A percentile compares a stretch with the other conserved stretches of the same genome.
Conservation (phyloP, 108 stramenopile genomes). For the Fragilaria crotonensis region DNA sequence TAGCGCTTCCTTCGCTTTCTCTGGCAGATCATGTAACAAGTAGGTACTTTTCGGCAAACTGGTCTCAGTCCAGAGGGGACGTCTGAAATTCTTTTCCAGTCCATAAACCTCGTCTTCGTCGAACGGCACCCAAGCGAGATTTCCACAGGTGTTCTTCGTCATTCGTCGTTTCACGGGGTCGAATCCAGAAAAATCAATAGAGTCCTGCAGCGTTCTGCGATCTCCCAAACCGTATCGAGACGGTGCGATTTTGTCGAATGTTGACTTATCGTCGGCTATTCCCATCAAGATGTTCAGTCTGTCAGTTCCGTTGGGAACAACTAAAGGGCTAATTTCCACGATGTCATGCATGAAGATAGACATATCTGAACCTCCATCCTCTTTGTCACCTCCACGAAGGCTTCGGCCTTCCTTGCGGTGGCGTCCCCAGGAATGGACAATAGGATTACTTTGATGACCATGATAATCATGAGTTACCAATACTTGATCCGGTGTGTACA, state of each 20-base stretch:
- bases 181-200: constrained; percentile 70
- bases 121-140: constrained; percentile 73
- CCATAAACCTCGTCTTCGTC: constrained; percentile 23
- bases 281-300: constrained; percentile 65
- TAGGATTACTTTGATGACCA: constrained; percentile 56
- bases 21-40: too few relatives aligned
- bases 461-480: constrained; percentile 84
- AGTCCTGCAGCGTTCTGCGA: constrained; percentile 57
- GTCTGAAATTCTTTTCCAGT: not conserved
- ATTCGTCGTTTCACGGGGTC: constrained; percentile 36
- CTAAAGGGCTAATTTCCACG: not conserved
- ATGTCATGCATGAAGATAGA: not conserved
- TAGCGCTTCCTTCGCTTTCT: too few relatives aligned
- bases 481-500: constrained; percentile 77
- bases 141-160: constrained; percentile 63
- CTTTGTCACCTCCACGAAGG: constrained; percentile 12
- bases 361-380: not conserved
- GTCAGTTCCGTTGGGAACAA: constrained; percentile 19
- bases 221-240: constrained; percentile 68
- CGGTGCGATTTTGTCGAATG: constrained; percentile 23
- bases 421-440: constrained; percentile 41
- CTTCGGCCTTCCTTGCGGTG: not conserved
- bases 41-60: too few relatives aligned
- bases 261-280: constrained; percentile 11
- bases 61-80: too few relatives aligned